Evolutionary conservation across 305 asterid species (phyloP), one percentile per base, ranked within the genome.

Genomic region (Fraxinus velutina): DNA sequence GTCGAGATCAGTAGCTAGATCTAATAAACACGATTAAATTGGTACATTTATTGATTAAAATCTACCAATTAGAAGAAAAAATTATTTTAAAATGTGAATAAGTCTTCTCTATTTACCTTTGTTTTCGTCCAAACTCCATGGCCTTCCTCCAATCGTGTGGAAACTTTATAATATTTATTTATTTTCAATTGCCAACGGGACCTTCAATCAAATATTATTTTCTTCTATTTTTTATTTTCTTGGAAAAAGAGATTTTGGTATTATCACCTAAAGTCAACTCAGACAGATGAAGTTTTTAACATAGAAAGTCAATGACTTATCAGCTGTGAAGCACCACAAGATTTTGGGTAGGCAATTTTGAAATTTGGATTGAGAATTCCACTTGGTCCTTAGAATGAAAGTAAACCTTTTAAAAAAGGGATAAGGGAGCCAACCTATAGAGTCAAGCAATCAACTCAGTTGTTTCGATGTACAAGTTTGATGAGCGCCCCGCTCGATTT

Each of bases 91-190:
- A 68, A 64, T 64, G 6, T 22, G 72, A 64, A 22, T 12, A 42
- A 64, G 42, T 36, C 42, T 22, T 8, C n/a, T 64, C 36, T 15
- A 15, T 47, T 13, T 24, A 24, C 5, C 29, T 57, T 9, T 76
- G 73, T 32, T 77, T 83, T 83, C 86, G 82, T 83, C 87, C 89
- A 83, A 71, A 39, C 50, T 80, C 33, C 55, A 62, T 13, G 88
- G 84, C 62, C 30, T 60, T 13, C 66, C 74, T 73, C 73, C 81
- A 64, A 84, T 84, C 80, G 82, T 73, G 78, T 17, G 60, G 44
- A 50, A 24, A 34, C 71, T 30, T 70, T 27, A 24, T 83, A 73
- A 62, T 39, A 21, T 73, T 9, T 19, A 13, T n/a, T 30, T 83
- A 21, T 72, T 74, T 66, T 50, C 19, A 33, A 50, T 17, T 3